Base-by-base conservation (phyloP, 2,329 filamentous ascomycete genomes). In the Bipolaris sorokiniana region DNA sequence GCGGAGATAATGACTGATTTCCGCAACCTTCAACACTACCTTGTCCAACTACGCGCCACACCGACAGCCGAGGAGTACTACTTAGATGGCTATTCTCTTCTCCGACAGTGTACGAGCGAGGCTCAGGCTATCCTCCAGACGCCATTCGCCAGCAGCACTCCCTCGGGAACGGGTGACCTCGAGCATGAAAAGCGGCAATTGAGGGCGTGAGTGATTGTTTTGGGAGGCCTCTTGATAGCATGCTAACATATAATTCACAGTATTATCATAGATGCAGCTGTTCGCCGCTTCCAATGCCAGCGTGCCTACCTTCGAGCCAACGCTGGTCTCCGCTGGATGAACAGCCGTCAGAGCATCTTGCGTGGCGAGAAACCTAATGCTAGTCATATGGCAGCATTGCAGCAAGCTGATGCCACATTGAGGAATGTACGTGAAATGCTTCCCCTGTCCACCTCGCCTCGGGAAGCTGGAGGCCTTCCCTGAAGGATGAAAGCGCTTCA, bases 1-100 rank as follows among this genome's bases (percentile, higher is more conserved):
- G 80, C 84, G 45, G 86, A 88, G 73, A 82, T 88, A 69, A 85
- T 88, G 78, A 82, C 82, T 61, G 86, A 88, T 76, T 88, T 86
- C 70, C 84, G 85, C 51, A 85, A 84, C 54, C 76, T 88, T 3
- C 83, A 87, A 62, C 74, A 83, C 60, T 84, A 86, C 69, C 84
- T 88, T 54, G 79, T 81, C 28, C 79, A 84, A 58, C 80, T 85
- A 56, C 80, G 81, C 56, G 78, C 80, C 26, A 78, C 79, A 18
- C 79, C 82, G 28, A 78, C 81, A 4, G 76, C 81, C 38, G 83
- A 85, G 51, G 84, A 87, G 61, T 82, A 82, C 70, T 81, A 84
- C 64, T 82, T 85, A 58, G 82, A 86, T 61, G 86, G 86, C 54
- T 88, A 85, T 67, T 78, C 79, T 23, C 74, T 87, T 23, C 77